Conservation (phyloP, 2,329 filamentous ascomycete genomes). For the Scopulariopsis brevicaulis region DNA sequence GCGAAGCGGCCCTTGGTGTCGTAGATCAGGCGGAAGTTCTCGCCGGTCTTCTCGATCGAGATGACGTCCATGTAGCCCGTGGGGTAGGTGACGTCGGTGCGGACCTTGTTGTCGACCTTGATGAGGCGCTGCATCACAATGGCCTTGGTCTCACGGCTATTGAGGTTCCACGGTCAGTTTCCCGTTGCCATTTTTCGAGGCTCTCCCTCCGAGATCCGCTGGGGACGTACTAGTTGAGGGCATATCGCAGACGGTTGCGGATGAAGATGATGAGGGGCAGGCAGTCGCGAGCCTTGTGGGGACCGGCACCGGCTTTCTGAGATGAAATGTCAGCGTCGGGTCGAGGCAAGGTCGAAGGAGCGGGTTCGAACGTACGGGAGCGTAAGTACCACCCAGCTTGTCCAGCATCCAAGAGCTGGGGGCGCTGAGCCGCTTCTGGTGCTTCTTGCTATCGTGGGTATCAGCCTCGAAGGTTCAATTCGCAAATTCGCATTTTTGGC, state of each 20-base stretch:
- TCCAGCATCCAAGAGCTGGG: conserved; percentile 99
- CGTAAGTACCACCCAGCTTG: conserved; percentile 92
- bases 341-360: not conserved
- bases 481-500: not conserved
- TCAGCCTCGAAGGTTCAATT: not conserved
- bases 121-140: conserved; percentile 99
- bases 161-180: not conserved
- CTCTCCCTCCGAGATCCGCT: not conserved
- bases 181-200: not conserved
- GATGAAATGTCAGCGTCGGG: not conserved
- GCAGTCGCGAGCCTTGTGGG: conserved; percentile 99
- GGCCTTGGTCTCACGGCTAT: conserved; percentile 79
- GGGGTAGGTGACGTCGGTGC: conserved; percentile 96
- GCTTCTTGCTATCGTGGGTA: conserved; percentile 69
- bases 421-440: conserved; percentile 99
- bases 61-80: conserved; percentile 99
- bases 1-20: conserved; percentile 99
- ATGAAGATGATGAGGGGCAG: conserved; percentile 98
- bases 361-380: conserved; percentile 31
- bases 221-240: conserved; percentile 60
- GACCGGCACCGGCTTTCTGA: conserved; percentile 53
- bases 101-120: conserved; percentile 99
- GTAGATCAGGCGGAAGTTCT: conserved; percentile 99
- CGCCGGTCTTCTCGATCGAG: conserved; percentile 98
- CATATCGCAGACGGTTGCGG: conserved; percentile 96